Percentiles rank a stretch among this genome's conserved stretches.
Evolutionary conservation across 305 asterid genomes (phyloP).

Genomic region (Solanum hybrid): DNA sequence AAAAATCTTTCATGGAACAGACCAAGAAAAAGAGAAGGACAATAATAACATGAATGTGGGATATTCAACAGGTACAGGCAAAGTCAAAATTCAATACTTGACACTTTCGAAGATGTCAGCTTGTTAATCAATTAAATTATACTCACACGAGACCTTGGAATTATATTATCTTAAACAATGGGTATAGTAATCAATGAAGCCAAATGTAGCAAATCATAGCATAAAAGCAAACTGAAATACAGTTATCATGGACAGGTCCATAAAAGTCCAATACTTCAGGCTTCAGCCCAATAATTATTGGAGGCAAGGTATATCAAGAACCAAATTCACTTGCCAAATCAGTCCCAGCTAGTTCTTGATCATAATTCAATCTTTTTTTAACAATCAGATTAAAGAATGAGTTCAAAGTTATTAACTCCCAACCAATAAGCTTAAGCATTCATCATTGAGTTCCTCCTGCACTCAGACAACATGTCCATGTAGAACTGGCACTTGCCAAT

Average conservation of each 20-base stretch:
- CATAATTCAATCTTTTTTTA: background rate
- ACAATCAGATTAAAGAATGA: background rate
- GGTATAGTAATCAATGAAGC: background rate
- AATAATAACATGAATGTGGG: background rate
- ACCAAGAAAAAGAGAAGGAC: background rate
- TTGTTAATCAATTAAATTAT: background rate
- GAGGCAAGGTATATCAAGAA: background rate
- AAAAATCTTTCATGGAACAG: background rate
- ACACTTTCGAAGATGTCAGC: background rate
- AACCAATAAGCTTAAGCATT: constrained; percentile 3
- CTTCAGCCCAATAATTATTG: background rate
- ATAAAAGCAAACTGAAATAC: background rate
- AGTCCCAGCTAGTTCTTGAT: background rate
- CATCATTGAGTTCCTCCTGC: constrained; percentile 12
- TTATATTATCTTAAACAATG: background rate
- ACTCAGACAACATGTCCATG: constrained; percentile 14
- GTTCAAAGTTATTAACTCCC: background rate
- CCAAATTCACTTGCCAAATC: background rate
- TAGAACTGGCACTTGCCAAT: constrained; percentile 14
- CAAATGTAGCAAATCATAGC: background rate
- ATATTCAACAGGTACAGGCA: background rate
- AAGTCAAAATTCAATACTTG: background rate
- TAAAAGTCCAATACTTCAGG: background rate
- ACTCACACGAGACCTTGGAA: background rate
- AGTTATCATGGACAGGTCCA: background rate